phyloP scores from a whole-genome alignment of 768 basidiomycete genomes.

The Brasilioporus rufonigricans region DNA sequence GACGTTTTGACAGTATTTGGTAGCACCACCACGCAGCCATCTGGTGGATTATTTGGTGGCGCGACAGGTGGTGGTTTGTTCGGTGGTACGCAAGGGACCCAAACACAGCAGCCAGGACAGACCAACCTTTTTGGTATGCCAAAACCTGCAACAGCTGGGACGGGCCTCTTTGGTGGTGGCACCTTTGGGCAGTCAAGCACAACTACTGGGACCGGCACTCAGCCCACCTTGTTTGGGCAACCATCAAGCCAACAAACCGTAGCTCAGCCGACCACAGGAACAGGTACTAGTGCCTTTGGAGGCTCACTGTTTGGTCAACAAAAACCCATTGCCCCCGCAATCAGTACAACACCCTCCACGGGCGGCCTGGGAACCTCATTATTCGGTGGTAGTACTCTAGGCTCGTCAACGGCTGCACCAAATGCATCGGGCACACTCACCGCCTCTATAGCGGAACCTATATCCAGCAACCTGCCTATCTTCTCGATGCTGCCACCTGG shows the following conservation, averaged over 20 bases:
- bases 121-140: slow-evolving; percentile 27
- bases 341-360: slow-evolving; percentile 43
- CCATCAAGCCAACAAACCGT: slow-evolving; percentile 42
- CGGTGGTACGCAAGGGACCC: slow-evolving; percentile 34
- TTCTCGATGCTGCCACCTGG: slow-evolving; percentile 75
- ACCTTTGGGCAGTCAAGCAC: slow-evolving; percentile 43
- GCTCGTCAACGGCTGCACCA: slow-evolving; percentile 40
- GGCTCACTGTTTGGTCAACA: slow-evolving; percentile 47
- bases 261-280: slow-evolving; percentile 37
- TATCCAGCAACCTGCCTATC: slow-evolving; percentile 67
- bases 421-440: slow-evolving; percentile 62
- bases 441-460: slow-evolving; percentile 87
- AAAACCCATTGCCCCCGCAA: slow-evolving; percentile 49
- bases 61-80: slow-evolving; percentile 35
- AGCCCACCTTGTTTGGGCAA: slow-evolving; percentile 49
- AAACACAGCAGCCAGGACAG: slow-evolving; percentile 37
- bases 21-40: slow-evolving; percentile 28
- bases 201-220: slow-evolving; percentile 28
- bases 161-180: slow-evolving; percentile 51
- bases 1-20: slow-evolving; percentile 35
- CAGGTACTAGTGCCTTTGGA: slow-evolving; percentile 34
- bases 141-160: slow-evolving; percentile 34
- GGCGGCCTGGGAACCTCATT: slow-evolving; percentile 37
- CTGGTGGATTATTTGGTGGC: slow-evolving; percentile 38
- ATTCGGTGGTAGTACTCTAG: slow-evolving; percentile 40